Evolutionary conservation across 2,329 filamentous ascomycete species (phyloP).

Genomic region (Cladosporium oxysporum): DNA sequence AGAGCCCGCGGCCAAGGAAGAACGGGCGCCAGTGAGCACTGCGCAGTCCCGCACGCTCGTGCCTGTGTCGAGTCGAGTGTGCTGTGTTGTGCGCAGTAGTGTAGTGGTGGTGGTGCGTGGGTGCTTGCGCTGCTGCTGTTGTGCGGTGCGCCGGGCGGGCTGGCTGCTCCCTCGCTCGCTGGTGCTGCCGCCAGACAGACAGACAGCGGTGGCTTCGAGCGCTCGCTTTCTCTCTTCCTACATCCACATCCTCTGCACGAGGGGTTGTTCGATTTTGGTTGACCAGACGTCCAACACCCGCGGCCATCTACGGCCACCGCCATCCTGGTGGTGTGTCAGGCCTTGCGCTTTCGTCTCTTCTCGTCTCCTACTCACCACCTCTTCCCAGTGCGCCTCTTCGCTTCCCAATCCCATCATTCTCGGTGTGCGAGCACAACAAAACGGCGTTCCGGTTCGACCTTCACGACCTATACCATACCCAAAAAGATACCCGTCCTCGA

Average conservation of each 20-base stretch:
- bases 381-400: conserved; percentile 11
- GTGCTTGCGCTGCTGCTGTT: background rate
- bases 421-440: conserved; percentile 17
- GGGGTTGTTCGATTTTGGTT: conserved; percentile 20
- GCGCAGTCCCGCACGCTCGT: conserved; percentile 10
- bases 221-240: conserved; percentile 14
- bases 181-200: background rate
- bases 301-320: conserved; percentile 39
- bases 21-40: conserved; percentile 4
- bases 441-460: conserved; percentile 23
- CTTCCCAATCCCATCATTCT: conserved; percentile 15
- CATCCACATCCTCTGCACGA: conserved; percentile 20
- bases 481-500: conserved; percentile 22
- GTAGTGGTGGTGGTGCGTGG: background rate
- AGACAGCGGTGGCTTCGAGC: background rate
- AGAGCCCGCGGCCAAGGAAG: conserved; percentile 9
- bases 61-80: conserved; percentile 3
- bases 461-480: conserved; percentile 18
- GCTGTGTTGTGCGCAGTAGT: background rate
- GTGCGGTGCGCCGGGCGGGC: conserved; percentile 1
- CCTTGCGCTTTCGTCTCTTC: conserved; percentile 30
- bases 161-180: background rate
- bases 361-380: conserved; percentile 15
- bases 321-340: conserved; percentile 38
- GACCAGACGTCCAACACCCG: conserved; percentile 17